Evolutionary conservation across 1,284 basidiomycete species (phyloP).

Genomic region (Kwoniella shivajii): DNA sequence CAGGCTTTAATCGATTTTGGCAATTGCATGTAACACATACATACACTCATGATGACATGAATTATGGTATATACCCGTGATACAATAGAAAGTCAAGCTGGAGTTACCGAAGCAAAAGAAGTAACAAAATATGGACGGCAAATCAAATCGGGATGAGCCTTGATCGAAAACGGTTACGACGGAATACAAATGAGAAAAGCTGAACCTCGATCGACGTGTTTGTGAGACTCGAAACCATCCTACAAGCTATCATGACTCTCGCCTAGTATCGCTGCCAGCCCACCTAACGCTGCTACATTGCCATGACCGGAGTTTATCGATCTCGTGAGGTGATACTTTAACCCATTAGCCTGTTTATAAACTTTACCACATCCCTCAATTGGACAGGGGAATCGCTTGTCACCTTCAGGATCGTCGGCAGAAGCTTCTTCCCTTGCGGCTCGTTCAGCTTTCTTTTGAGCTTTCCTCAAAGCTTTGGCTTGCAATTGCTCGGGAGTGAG

Average conservation of each 20-base stretch:
- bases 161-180: too few relatives aligned
- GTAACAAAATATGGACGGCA: neutral
- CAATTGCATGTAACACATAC: constrained; percentile 27
- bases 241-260: constrained; percentile 22
- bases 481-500: constrained; percentile 41
- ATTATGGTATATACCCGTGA: constrained; percentile 17
- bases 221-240: neutral
- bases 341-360: constrained; percentile 60
- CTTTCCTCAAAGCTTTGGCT: constrained; percentile 40
- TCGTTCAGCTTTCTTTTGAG: constrained; percentile 42
- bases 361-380: constrained; percentile 63
- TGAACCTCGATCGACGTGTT: neutral
- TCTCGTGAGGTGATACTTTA: constrained; percentile 53
- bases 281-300: constrained; percentile 47
- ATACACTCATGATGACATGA: constrained; percentile 20
- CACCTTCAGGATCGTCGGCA: constrained; percentile 47
- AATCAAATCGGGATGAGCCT: too few relatives aligned
- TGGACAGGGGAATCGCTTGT: constrained; percentile 62
- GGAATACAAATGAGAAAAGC: neutral
- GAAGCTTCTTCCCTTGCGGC: constrained; percentile 44
- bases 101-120: neutral
- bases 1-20: neutral
- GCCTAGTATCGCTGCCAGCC: constrained; percentile 31
- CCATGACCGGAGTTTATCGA: constrained; percentile 52
- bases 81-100: neutral